Evolutionary conservation across 2,329 filamentous ascomycete species (phyloP).

Genomic region (Fonsecaea pedrosoi): DNA sequence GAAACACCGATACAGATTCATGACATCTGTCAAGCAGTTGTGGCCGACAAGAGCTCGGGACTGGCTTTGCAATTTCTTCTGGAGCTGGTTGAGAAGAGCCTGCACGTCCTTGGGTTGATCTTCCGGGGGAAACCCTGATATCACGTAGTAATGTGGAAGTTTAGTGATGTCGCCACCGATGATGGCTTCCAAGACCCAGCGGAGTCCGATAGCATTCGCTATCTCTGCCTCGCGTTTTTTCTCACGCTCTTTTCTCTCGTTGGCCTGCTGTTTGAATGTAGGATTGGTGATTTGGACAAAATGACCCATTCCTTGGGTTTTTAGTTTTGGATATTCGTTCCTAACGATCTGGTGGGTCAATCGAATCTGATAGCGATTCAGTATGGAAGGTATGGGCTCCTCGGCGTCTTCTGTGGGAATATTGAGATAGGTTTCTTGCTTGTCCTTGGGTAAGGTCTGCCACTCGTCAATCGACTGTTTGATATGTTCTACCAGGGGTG

Average conservation of each 20-base stretch:
- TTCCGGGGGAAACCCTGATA: conserved; percentile 38
- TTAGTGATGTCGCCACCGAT: conserved; percentile 50
- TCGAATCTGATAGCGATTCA: conserved; percentile 68
- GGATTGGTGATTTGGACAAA: conserved; percentile 52
- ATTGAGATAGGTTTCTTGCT: conserved; percentile 52
- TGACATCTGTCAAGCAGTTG: conserved; percentile 67
- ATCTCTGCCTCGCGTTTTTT: conserved; percentile 43
- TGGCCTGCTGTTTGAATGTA: conserved; percentile 45
- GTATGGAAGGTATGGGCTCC: conserved; percentile 38
- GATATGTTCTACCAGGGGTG: conserved; percentile 55
- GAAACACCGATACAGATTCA: conserved; percentile 68
- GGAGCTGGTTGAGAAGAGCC: conserved; percentile 44
- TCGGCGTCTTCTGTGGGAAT: conserved; percentile 47
- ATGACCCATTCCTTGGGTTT: conserved; percentile 46
- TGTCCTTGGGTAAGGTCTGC: conserved; percentile 53
- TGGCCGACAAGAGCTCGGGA: conserved; percentile 65
- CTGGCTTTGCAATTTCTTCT: conserved; percentile 52
- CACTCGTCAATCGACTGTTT: conserved; percentile 47
- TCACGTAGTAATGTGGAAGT: conserved; percentile 46
- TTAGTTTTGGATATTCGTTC: conserved; percentile 60
- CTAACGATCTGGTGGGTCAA: conserved; percentile 71
- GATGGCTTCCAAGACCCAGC: conserved; percentile 57
- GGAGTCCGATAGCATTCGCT: conserved; percentile 50
- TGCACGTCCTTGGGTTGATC: conserved; percentile 38
- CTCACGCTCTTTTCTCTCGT: conserved; percentile 42